A percentile compares a stretch with the other conserved stretches of the same genome.
These are phyloP conservation scores for Penicillium sp. DNA, from an alignment of 2,329 filamentous ascomycete species.

Conservation along the genomic window DNA sequence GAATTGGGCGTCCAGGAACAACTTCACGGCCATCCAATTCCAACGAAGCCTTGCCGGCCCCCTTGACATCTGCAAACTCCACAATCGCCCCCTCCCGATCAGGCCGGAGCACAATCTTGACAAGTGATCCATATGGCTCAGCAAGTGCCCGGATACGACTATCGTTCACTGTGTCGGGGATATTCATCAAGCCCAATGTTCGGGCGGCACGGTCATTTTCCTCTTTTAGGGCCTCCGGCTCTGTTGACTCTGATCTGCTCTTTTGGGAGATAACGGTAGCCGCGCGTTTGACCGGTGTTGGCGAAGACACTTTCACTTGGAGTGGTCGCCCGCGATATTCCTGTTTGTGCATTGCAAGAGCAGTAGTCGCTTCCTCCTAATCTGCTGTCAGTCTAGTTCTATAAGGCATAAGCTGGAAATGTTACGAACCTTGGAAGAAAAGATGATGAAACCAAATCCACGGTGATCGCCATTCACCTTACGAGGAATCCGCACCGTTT, in stretches of 20 bases:
- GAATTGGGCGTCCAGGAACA: slow-evolving; percentile 37
- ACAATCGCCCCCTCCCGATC: slow-evolving; percentile 81
- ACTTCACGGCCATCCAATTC: slow-evolving; percentile 47
- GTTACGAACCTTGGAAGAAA: slow-evolving; percentile 55
- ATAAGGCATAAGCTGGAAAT: background rate
- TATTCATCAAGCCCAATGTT: slow-evolving; percentile 75
- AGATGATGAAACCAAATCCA: slow-evolving; percentile 78
- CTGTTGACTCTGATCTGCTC: slow-evolving; percentile 32
- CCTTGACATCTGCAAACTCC: slow-evolving; percentile 68
- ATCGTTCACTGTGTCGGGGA: slow-evolving; percentile 91
- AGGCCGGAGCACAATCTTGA: slow-evolving; percentile 74
- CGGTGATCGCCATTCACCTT: slow-evolving; percentile 65
- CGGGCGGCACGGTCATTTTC: slow-evolving; percentile 54
- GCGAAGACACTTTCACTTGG: slow-evolving; percentile 56
- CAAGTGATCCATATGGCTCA: slow-evolving; percentile 65
- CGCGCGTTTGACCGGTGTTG: slow-evolving; percentile 41
- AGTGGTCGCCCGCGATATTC: slow-evolving; percentile 66
- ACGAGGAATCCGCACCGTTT: slow-evolving; percentile 66
- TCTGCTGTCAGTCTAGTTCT: slow-evolving; percentile 11
- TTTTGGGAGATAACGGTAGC: slow-evolving; percentile 43
- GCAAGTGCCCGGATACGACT: slow-evolving; percentile 71
- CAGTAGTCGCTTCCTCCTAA: slow-evolving; percentile 61
- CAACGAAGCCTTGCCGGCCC: slow-evolving; percentile 60
- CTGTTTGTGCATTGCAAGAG: slow-evolving; percentile 65
- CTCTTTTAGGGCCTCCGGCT: slow-evolving; percentile 39